A percentile compares a stretch with the other conserved stretches of the same genome.
phyloP scores from a whole-genome alignment of 352 stramenopile species.

The Globisporangium uncinulatum region DNA sequence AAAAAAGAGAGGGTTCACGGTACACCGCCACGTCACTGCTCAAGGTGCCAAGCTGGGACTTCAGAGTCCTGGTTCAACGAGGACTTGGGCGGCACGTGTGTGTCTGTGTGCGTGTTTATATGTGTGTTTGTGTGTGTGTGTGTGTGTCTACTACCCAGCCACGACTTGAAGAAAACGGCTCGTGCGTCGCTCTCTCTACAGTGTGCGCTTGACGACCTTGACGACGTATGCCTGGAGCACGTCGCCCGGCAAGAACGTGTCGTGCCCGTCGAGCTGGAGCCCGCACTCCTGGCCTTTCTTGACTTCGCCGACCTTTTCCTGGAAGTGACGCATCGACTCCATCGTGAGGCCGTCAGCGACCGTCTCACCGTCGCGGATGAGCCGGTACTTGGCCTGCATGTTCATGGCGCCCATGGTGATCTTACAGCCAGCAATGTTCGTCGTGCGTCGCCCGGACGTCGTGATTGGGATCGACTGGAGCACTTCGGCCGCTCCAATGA shows the following conservation, averaged over 20 bases:
- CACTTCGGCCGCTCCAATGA: conserved; percentile 73
- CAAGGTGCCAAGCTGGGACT: no score
- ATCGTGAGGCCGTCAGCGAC: conserved; percentile 82
- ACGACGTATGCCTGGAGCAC: conserved; percentile 90
- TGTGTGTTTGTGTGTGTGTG: conserved; percentile 51
- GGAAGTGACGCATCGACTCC: conserved; percentile 87
- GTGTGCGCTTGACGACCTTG: conserved; percentile 59
- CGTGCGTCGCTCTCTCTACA: conserved; percentile 31
- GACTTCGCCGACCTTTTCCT: conserved; percentile 90
- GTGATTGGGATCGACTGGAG: conserved; percentile 85
- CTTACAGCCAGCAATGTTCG: conserved; percentile 94
- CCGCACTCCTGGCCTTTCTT: conserved; percentile 97
- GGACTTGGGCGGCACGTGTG: no score
- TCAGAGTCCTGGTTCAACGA: no score
- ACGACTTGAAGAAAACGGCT: no score
- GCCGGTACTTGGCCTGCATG: conserved; percentile 74
- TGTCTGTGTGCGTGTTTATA: no score
- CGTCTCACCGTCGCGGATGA: conserved; percentile 90
- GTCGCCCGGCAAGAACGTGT: conserved; percentile 94
- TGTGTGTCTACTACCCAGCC: conserved; percentile 24
- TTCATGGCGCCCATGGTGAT: conserved; percentile 93
- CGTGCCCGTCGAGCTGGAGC: conserved; percentile 90
- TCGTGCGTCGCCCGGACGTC: conserved; percentile 75
- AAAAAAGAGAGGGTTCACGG: no score
- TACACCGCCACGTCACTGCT: no score